Base-by-base conservation (phyloP, 169 alveolate genomes). In the Plasmodium gaboni region DNA sequence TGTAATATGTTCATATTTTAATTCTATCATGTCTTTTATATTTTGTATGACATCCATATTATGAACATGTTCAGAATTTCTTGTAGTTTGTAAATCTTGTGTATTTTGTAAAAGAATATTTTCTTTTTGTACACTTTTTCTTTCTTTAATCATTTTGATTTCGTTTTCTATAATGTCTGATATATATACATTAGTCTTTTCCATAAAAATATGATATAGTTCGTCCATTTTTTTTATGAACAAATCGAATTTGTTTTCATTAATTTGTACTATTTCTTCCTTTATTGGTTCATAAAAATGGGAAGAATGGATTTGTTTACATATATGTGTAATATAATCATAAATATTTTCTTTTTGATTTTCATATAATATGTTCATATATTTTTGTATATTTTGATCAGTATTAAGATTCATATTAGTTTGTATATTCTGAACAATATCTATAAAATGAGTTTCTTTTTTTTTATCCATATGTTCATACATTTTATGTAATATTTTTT, bases 81-180 rank as follows among this genome's bases (percentile, higher is more conserved):
- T 6, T 32, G 44, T 32, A 32, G 44, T 32, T 32, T 32, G 44
- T 32, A 32, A 32, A 32, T 32, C 8, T 32, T 2, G 44, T 32
- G 8, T 32, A 32, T 32, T 32, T 32, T 32, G 44, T 32, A 32
- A 32, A 32, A 4, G 44, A 32, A 32, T 32, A 32, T 32, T 32
- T 32, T 32, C 17, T 12, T 55, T 5, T 55, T 55, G 15, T 13
- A 55, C 6, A 4, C 5, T 44, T 76, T 64, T 53, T 22, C 24
- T 2, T 61, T 65, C 12, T 60, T 59, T 17, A 59, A 57, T 0
- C 13, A 26, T 10, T 76, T 42, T 76, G 53, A 76, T 28, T 15
- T 76, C 89, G 24, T 48, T 76, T 1, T 17, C 44, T 19, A 76
- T 6, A 42, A 7, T 15, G 10, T 28, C 65, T 17, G 78, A 13